Evolutionary conservation across 2,329 filamentous ascomycete genomes (phyloP).

Genomic region (Exophiala dermatitidis): DNA sequence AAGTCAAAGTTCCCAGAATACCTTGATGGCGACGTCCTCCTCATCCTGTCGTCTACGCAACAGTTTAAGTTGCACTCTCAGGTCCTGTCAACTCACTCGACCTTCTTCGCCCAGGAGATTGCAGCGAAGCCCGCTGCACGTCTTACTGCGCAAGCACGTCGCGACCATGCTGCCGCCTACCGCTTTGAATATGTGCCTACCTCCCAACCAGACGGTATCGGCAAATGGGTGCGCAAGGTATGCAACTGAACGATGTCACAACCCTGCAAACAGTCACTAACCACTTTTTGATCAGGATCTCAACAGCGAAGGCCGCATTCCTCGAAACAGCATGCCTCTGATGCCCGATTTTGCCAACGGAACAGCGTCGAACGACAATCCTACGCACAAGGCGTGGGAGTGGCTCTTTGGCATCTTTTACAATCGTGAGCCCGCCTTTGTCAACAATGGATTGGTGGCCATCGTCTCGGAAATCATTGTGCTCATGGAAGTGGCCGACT

Average conservation of each 20-base stretch:
- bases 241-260: background rate
- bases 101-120: constrained; percentile 24
- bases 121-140: constrained; percentile 25
- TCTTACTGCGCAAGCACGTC: constrained; percentile 29
- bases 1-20: constrained; percentile 33
- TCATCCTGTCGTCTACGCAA: constrained; percentile 33
- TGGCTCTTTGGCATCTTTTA: constrained; percentile 44
- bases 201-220: background rate
- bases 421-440: constrained; percentile 37
- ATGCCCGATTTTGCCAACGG: constrained; percentile 33
- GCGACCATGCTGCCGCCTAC: constrained; percentile 24
- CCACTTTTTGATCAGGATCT: constrained; percentile 30
- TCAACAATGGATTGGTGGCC: constrained; percentile 34
- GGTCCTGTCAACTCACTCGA: constrained; percentile 25
- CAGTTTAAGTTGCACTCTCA: constrained; percentile 37
- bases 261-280: background rate
- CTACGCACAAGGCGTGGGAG: constrained; percentile 33
- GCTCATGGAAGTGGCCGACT: constrained; percentile 42
- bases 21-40: constrained; percentile 35
- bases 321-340: constrained; percentile 10
- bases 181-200: constrained; percentile 23
- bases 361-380: constrained; percentile 14
- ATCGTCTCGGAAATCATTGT: constrained; percentile 38
- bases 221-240: constrained; percentile 22
- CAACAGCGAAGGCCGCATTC: constrained; percentile 30